Evolutionary conservation across 202 grass and related monocot species (phyloP), one percentile per base, ranked within the genome.

Genomic region (Panicum virgatum): DNA sequence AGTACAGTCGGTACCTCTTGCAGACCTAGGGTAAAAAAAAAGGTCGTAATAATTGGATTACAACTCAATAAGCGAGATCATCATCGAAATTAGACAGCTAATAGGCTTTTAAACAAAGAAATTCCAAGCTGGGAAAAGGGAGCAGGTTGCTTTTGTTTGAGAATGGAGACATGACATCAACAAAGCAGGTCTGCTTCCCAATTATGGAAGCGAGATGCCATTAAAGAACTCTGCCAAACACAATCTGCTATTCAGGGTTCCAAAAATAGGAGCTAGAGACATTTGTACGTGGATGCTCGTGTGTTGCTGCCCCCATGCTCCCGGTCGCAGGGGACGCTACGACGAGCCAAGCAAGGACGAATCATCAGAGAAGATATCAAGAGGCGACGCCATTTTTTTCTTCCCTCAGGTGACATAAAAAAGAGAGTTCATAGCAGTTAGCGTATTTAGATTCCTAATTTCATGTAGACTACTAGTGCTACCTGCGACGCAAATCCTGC

Each of bases 1-100:
- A 97, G 79, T 94, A 94, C 78, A 92, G 91, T 32, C 88, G 73
- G 84, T 97, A 97, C 85, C 89, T 84, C 88, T 90, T 97, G 84
- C 84, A 94, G 57, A 97, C 91, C 94, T 97, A 42, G 10, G 0
- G 11, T 16, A 5, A 38, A 5, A 38, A 83, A 27, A 27, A 11
- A 3, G 7, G 11, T 18, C 10, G 22, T 5, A 51, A 23, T 56
- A 29, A 74, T 72, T 40, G 69, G 61, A 54, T 79, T 40, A 47
- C 22, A 20, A 66, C 25, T 45, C 8, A 29, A 66, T 30, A 20
- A 62, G 38, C 50, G 67, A 40, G 6, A 51, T 51, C 16, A 34
- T 72, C 16, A 56, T 40, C 13, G 5, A 52, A 23, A 53, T 27
- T 29, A 43, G 64, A 54, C 64, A 80, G 32, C 75, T 72, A 47